A percentile compares a stretch with the other conserved stretches of the same genome.
Conservation (phyloP, 2,329 filamentous ascomycete species). For the Sclerotinia borealis region DNA sequence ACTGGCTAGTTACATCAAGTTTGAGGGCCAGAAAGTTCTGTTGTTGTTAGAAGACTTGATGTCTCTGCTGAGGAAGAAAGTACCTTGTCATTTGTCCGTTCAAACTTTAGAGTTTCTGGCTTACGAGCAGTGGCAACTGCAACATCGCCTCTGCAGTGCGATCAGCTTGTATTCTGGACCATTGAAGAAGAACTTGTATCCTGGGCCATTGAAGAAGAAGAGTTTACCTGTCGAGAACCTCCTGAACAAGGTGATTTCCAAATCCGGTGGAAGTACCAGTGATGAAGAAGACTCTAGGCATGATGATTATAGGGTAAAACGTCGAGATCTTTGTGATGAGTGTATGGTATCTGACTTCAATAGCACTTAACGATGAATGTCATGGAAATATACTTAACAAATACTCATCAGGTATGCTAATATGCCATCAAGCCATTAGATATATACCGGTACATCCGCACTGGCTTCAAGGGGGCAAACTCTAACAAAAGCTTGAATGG, state of each 20-base stretch:
- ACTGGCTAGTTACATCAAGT: slow-evolving; percentile 49
- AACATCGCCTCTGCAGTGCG: slow-evolving; percentile 33
- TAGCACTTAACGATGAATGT: background rate
- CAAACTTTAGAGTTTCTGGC: slow-evolving; percentile 33
- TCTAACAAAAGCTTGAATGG: background rate
- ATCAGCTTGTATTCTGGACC: background rate
- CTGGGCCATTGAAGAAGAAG: fast-evolving
- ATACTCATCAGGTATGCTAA: too few species aligned
- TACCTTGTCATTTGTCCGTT: slow-evolving; percentile 31
- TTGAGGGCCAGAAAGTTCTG: slow-evolving; percentile 43
- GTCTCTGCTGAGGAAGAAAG: background rate
- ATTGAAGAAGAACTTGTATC: background rate
- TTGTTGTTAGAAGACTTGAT: background rate
- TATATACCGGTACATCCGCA: background rate
- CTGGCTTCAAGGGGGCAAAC: background rate
- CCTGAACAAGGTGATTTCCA: slow-evolving; percentile 37
- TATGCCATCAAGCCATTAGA: too few species aligned
- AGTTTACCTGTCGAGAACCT: slow-evolving; percentile 32
- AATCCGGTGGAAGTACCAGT: slow-evolving; percentile 46
- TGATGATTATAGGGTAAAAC: slow-evolving; percentile 6
- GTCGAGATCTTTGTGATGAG: background rate
- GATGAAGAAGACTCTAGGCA: slow-evolving; percentile 40
- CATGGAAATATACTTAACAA: background rate
- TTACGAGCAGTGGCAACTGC: slow-evolving; percentile 43
- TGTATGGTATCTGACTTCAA: background rate